Conservation (phyloP, 108 stramenopile species). For the Epipyxis sp. region DNA sequence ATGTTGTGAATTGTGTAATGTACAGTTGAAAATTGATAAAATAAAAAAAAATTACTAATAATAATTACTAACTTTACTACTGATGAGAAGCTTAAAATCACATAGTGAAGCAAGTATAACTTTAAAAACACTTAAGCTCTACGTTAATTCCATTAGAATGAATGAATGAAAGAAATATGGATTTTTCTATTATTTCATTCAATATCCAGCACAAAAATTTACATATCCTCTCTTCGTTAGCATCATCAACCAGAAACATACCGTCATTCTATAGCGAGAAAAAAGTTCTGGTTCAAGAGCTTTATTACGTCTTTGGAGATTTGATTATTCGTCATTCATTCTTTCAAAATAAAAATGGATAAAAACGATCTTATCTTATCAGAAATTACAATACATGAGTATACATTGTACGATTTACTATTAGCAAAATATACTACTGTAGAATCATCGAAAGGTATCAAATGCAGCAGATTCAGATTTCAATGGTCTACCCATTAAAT, state of each 20-base stretch:
- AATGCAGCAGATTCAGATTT: background rate
- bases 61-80: too few relatives aligned
- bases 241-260: background rate
- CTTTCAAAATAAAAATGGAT: background rate
- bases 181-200: background rate
- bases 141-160: too few relatives aligned
- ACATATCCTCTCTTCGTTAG: background rate
- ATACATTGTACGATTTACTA: background rate
- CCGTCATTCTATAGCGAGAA: background rate
- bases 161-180: too few relatives aligned
- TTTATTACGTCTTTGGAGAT: background rate
- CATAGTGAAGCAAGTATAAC: too few relatives aligned
- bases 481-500: conserved; percentile 9
- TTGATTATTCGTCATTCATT: background rate
- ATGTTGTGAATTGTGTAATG: background rate
- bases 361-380: background rate
- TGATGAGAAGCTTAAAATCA: too few relatives aligned
- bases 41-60: too few relatives aligned
- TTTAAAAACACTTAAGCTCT: too few relatives aligned
- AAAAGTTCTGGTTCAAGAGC: background rate
- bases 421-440: background rate
- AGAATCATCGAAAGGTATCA: too few relatives aligned
- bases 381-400: background rate
- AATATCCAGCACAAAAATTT: too few relatives aligned
- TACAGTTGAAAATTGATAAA: background rate